A percentile compares a stretch with the other conserved stretches of the same genome.
Evolutionary conservation across 2,329 filamentous ascomycete genomes (phyloP).

Genomic region (Drechslerella dactyloides): DNA sequence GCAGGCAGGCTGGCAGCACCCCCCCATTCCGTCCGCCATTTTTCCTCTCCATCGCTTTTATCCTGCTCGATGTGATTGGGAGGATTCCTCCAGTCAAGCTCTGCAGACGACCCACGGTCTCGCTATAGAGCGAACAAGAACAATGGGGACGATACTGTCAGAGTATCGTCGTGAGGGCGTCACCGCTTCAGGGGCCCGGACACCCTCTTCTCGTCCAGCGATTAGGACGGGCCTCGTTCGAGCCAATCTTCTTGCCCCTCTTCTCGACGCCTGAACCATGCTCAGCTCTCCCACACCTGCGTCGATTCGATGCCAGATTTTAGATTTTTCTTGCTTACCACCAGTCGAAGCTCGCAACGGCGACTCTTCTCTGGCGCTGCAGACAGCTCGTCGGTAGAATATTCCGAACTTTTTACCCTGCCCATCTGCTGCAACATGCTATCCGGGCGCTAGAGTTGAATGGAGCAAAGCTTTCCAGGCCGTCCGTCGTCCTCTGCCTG

Average conservation of each 20-base stretch:
- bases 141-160: not conserved
- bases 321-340: not conserved
- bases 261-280: conserved; percentile 44
- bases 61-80: not conserved
- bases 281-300: conserved; percentile 29
- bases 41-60: not conserved
- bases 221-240: no score
- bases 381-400: not conserved
- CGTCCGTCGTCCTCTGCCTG: no score
- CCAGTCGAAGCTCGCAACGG: no score
- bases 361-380: no score
- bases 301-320: conserved; percentile 5
- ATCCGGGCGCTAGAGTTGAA: no score
- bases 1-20: not conserved
- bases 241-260: conserved; percentile 3
- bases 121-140: not conserved
- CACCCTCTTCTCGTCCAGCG: no score
- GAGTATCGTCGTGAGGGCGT: not conserved
- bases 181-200: no score
- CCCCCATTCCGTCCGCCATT: not conserved
- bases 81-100: not conserved
- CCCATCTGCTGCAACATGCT: not conserved
- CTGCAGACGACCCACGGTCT: not conserved
- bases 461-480: no score
- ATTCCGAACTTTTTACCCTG: not conserved